A percentile compares a stretch with the other conserved stretches of the same genome.
Conservation (phyloP, 1,284 basidiomycete genomes). For the Rhodotorula glutinis region DNA sequence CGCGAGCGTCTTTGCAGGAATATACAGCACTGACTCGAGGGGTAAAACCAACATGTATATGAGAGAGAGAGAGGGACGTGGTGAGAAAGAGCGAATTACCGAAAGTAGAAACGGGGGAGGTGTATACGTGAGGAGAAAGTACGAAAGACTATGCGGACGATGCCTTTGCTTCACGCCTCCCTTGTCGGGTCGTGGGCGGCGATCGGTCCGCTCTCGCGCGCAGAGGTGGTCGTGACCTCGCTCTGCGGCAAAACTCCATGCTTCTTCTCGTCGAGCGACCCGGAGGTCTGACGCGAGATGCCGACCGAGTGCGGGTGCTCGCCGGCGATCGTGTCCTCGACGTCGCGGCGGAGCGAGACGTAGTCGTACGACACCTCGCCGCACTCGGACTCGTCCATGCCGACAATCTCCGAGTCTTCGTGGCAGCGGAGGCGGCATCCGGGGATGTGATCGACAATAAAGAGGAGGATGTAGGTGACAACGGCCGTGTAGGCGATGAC, state of each 20-base stretch:
- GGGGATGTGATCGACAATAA: conserved; percentile 91
- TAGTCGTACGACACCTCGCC: conserved; percentile 14
- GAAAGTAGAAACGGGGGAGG: no score
- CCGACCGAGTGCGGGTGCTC: not conserved
- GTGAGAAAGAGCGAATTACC: no score
- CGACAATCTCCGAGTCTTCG: conserved; percentile 85
- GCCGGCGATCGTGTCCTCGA: conserved; percentile 22
- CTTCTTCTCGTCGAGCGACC: conserved; percentile 24
- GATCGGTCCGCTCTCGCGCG: conserved; percentile 14
- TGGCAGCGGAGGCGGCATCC: conserved; percentile 70
- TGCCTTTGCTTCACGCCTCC: no score
- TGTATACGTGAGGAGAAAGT: no score
- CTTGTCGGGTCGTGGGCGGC: not conserved
- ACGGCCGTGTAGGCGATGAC: conserved; percentile 65
- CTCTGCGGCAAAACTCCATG: not conserved
- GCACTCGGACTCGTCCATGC: conserved; percentile 54
- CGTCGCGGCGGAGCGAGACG: conserved; percentile 27
- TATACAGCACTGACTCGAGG: no score
- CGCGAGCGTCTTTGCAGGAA: no score
- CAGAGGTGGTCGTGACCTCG: conserved; percentile 18
- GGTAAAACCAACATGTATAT: no score
- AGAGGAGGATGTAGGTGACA: conserved; percentile 72
- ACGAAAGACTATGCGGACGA: no score
- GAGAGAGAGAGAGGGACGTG: no score
- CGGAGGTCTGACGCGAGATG: conserved; percentile 12